Evolutionary conservation across 805 yeast genomes (phyloP).

Genomic region (Wickerhamomyces canadensis): DNA sequence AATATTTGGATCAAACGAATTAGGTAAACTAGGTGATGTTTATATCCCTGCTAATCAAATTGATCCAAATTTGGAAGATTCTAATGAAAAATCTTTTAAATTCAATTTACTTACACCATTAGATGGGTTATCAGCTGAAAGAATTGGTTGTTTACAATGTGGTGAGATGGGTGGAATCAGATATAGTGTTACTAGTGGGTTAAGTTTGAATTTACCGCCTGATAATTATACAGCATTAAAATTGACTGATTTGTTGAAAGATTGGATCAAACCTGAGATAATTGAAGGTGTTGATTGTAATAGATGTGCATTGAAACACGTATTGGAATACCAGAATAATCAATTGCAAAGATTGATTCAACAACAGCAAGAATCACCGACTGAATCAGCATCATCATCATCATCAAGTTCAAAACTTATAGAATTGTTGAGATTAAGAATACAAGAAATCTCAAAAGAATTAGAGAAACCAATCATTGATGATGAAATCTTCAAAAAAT

Average conservation of each 20-base stretch:
- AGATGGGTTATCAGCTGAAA: constrained; percentile 82
- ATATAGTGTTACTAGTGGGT: constrained; percentile 69
- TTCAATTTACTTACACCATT: constrained; percentile 76
- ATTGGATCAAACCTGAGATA: constrained; percentile 75
- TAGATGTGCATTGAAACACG: constrained; percentile 74
- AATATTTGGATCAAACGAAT: constrained; percentile 33
- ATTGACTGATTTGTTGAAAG: constrained; percentile 49
- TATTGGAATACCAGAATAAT: constrained; percentile 42
- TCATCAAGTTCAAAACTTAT: constrained; percentile 26
- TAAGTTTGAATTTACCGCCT: constrained; percentile 64
- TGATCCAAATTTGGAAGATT: constrained; percentile 57
- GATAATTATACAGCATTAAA: constrained; percentile 36
- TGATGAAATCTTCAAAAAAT: constrained; percentile 69
- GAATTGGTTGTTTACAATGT: constrained; percentile 86
- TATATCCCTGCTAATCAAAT: constrained; percentile 70
- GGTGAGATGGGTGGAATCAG: constrained; percentile 94
- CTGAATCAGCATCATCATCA: neutral
- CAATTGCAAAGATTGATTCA: constrained; percentile 27
- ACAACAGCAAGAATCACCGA: neutral
- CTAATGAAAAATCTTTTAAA: constrained; percentile 40
- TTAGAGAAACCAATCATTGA: constrained; percentile 63
- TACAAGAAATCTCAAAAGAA: constrained; percentile 45
- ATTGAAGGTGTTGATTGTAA: constrained; percentile 94
- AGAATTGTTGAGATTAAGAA: constrained; percentile 36
- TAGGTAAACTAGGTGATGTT: constrained; percentile 59